Percentiles rank a stretch among this genome's conserved stretches.
phyloP scores from a whole-genome alignment of 1,139 yeast species.

The Hemisphaericaspora subhashii region DNA sequence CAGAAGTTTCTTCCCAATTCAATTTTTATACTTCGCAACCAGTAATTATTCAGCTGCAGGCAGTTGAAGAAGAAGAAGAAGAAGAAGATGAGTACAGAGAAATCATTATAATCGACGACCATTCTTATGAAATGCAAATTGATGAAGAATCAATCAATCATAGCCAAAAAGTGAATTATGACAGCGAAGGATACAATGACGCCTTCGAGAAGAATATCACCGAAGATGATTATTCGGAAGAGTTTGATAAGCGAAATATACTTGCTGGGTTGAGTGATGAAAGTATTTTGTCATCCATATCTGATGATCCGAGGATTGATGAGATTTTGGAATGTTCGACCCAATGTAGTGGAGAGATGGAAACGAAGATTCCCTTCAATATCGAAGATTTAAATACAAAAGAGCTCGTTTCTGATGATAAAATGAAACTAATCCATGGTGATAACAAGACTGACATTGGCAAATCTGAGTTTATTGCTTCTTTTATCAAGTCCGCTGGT shows the following conservation, averaged over 20 bases:
- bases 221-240: slow-evolving; percentile 9
- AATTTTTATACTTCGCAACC: slow-evolving; percentile 12
- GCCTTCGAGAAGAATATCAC: slow-evolving; percentile 9
- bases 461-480: neutral
- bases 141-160: neutral
- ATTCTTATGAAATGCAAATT: neutral
- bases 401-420: neutral
- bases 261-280: slow-evolving; percentile 4
- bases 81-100: slow-evolving; percentile 8
- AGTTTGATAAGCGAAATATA: slow-evolving; percentile 8
- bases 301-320: slow-evolving; percentile 2
- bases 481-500: neutral
- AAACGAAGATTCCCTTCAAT: neutral
- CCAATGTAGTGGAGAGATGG: slow-evolving; percentile 5
- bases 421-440: neutral
- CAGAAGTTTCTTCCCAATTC: neutral
- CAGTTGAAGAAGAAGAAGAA: neutral
- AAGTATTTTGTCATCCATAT: neutral
- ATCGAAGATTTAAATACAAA: neutral
- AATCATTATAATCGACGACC: slow-evolving; percentile 4
- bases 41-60: slow-evolving; percentile 5
- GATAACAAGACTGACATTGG: neutral
- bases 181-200: slow-evolving; percentile 9
- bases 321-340: slow-evolving; percentile 11
- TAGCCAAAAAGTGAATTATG: slow-evolving; percentile 1